Percentiles rank a stretch among this genome's conserved stretches.
Evolutionary conservation across 345 rosid genomes (phyloP).

Genomic region (Euclidium syriacum): DNA sequence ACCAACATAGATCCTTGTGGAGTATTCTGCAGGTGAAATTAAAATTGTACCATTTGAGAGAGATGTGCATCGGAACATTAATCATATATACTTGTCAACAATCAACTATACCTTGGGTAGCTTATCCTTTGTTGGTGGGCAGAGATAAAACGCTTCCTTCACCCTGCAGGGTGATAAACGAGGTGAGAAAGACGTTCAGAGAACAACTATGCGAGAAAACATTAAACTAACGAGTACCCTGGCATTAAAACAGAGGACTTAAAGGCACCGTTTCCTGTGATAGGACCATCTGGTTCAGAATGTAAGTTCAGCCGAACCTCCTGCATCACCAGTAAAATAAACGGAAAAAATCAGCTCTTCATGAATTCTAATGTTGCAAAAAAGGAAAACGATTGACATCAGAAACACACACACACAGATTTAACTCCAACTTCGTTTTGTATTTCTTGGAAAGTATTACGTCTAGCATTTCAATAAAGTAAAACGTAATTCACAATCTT

Average conservation of each 20-base stretch:
- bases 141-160: constrained; percentile 84
- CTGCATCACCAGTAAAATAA: constrained; percentile 33
- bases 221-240: constrained; percentile 46
- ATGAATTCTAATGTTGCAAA: not conserved
- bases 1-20: constrained; percentile 76
- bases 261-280: constrained; percentile 83
- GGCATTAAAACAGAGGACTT: constrained; percentile 76
- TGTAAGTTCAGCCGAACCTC: constrained; percentile 69
- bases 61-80: not conserved
- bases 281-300: constrained; percentile 94
- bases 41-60: constrained; percentile 12
- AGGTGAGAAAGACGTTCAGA: not conserved
- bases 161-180: constrained; percentile 42
- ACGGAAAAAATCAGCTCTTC: not conserved
- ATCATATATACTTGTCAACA: constrained; percentile 2
- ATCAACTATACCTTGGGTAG: constrained; percentile 35
- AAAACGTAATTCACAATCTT: constrained; percentile 16
- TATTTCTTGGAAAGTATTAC: not conserved
- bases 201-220: not conserved
- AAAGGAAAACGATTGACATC: not conserved
- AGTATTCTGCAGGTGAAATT: constrained; percentile 52
- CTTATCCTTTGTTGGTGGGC: constrained; percentile 79
- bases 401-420: not conserved
- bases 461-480: not conserved
- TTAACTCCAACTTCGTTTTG: constrained; percentile 1